Evolutionary conservation across 306 rosid genomes (phyloP).

Genomic region (Quercus aquifolioides): DNA sequence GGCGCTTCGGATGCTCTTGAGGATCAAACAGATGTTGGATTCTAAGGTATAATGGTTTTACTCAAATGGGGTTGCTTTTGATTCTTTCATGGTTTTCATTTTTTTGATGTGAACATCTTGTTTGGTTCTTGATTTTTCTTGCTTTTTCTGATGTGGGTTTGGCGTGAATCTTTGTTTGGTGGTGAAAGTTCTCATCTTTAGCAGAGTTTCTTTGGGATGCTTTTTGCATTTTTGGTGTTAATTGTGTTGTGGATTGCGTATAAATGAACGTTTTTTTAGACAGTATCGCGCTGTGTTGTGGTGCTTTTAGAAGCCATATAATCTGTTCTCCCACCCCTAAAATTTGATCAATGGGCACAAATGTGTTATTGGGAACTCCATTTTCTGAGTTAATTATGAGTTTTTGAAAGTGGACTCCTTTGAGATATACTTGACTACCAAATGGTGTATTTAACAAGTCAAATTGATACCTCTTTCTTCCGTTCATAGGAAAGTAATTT

Average conservation of each 20-base stretch:
- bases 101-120: constrained; percentile 12
- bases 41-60: constrained; percentile 48
- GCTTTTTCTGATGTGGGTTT: constrained; percentile 28
- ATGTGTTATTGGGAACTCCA: not conserved
- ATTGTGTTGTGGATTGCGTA: constrained; percentile 12
- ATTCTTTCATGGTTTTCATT: not conserved
- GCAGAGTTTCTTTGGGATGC: constrained; percentile 9
- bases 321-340: not conserved
- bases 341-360: not conserved
- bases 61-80: constrained; percentile 19
- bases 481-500: not conserved
- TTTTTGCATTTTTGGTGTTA: constrained; percentile 7
- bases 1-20: constrained; percentile 67
- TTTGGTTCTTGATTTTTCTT: constrained; percentile 4
- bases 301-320: not conserved
- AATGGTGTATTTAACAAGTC: not conserved
- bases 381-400: not conserved
- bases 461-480: not conserved
- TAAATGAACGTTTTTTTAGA: not conserved
- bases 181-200: constrained; percentile 16
- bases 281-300: not conserved
- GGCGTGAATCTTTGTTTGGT: constrained; percentile 15
- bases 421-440: not conserved
- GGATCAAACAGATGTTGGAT: constrained; percentile 74
- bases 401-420: not conserved